phyloP scores from a whole-genome alignment of 305 asterid genomes.

The Solanum hybrid region DNA sequence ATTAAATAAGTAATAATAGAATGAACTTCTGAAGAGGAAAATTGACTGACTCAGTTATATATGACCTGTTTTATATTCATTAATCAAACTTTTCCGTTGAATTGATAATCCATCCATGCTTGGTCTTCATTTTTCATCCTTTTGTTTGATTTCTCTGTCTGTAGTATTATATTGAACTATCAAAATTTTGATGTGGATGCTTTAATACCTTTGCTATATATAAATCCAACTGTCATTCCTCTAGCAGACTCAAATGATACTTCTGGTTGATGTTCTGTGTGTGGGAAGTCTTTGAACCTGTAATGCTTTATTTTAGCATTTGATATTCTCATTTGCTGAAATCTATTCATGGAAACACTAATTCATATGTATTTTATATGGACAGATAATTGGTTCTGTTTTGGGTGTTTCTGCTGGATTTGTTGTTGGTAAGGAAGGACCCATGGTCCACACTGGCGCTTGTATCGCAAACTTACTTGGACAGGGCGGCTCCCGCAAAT shows the following conservation, averaged over 20 bases:
- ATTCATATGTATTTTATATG: neutral
- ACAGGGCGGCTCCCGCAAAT: slow-evolving; percentile 95
- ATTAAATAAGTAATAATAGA: neutral
- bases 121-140: neutral
- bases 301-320: neutral
- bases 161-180: neutral
- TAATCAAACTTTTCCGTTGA: neutral
- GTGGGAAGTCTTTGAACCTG: neutral
- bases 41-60: neutral
- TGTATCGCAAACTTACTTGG: slow-evolving; percentile 94
- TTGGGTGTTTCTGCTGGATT: slow-evolving; percentile 98
- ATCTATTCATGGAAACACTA: neutral
- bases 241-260: neutral
- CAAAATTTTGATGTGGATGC: neutral
- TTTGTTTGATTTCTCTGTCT: neutral
- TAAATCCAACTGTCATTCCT: neutral
- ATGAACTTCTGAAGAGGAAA: neutral
- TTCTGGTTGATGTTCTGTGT: neutral
- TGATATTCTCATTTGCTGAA: neutral
- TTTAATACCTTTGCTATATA: neutral
- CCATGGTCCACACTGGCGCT: slow-evolving; percentile 97
- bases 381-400: slow-evolving; percentile 81
- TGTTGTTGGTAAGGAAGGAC: slow-evolving; percentile 97
- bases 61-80: neutral
- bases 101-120: neutral